phyloP scores from a whole-genome alignment of 2,329 filamentous ascomycete genomes.

The Aspergillus sp. region DNA sequence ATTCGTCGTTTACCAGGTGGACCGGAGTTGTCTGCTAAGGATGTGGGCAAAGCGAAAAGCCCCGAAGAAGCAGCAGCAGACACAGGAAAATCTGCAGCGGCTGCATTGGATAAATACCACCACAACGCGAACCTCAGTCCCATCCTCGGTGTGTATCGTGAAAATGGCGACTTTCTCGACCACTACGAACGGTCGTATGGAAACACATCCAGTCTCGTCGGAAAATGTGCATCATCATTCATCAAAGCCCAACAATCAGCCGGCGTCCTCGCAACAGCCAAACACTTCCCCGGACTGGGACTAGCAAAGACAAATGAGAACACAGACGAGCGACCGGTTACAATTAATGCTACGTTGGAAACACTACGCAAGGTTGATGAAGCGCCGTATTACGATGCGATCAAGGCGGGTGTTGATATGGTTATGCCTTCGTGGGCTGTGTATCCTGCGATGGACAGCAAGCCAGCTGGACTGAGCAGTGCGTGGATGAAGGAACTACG shows the following conservation, averaged over 20 bases:
- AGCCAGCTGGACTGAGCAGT: slow-evolving; percentile 21
- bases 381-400: slow-evolving; percentile 17
- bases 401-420: slow-evolving; percentile 22
- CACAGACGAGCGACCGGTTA: slow-evolving; percentile 24
- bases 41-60: slow-evolving; percentile 16
- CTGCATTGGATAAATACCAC: slow-evolving; percentile 10
- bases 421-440: slow-evolving; percentile 28
- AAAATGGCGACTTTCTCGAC: slow-evolving; percentile 22
- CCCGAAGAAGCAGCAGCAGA: slow-evolving; percentile 12
- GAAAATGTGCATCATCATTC: slow-evolving; percentile 15
- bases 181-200: slow-evolving; percentile 20
- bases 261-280: slow-evolving; percentile 19
- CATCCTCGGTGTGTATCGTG: slow-evolving; percentile 24
- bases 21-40: slow-evolving; percentile 18
- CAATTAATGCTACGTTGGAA: slow-evolving; percentile 14
- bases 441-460: slow-evolving; percentile 22
- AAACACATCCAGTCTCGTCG: slow-evolving; percentile 17
- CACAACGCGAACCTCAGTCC: slow-evolving; percentile 24
- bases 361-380: slow-evolving; percentile 21
- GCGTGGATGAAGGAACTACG: slow-evolving; percentile 21
- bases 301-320: slow-evolving; percentile 17
- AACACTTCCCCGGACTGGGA: slow-evolving; percentile 29
- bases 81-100: slow-evolving; percentile 17
- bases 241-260: slow-evolving; percentile 16
- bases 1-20: slow-evolving; percentile 22